Base-by-base conservation (phyloP, 176 grass and related monocot species). In the Ensete glaucum region DNA sequence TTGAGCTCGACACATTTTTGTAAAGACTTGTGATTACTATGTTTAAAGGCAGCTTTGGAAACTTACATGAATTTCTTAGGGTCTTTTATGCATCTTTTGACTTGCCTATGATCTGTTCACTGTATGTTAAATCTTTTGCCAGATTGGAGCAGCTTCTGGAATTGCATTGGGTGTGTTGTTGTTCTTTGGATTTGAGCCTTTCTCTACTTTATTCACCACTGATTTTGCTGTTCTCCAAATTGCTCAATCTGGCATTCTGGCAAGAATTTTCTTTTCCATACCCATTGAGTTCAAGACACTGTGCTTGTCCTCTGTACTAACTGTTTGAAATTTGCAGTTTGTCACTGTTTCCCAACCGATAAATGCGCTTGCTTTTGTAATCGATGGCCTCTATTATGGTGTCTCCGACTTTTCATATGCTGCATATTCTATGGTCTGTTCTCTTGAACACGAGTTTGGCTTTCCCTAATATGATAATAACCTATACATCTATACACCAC, bases 291-390 rank as follows among this genome's bases (percentile, higher is more conserved):
- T 21, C n/a, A 69, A 79, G 48, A 57, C 15, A 52, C 51, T 27
- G 7, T 26, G 2, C 23, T n/a, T 9, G 65, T 71, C 25, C 27
- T 48, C 49, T 10, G 53, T 64, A 19, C 1, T 55, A 69, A 34
- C 81, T 54, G 64, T 72, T 74, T 25, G 22, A n/a, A 64, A 52
- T 11, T 73, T 85, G 83, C 93, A 96, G 93, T 96, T 97, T 80
- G 90, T 97, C 60, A 67, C 88, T 26, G 25, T 97, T 87, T 93
- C 94, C 59, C 94, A 97, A 75, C 90, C 90, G 0, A 77, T 87
- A 24, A 97, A 97, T 87, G 90, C 88, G 71, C 79, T 93, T 79
- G 93, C 93, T 69, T 97, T 96, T 79, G 93, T 96, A 58, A 76
- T 72, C 0, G 93, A 96, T 71, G 93, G 89, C 20, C 89, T 96